phyloP scores from a whole-genome alignment of 176 grass and related monocot genomes.

The Poa pratensis region DNA sequence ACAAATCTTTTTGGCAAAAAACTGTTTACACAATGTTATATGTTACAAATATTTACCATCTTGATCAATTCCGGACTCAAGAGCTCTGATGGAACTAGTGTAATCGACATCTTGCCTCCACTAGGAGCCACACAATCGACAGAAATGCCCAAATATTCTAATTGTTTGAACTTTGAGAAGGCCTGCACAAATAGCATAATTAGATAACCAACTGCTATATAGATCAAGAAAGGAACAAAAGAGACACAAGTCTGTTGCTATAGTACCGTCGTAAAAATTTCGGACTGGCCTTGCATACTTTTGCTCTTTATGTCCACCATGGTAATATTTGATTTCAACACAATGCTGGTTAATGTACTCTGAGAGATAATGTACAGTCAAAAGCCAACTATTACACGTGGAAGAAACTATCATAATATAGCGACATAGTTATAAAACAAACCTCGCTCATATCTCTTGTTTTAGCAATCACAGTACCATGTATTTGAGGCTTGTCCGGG shows the following conservation, averaged over 20 bases:
- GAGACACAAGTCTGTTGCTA: neutral
- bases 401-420: neutral
- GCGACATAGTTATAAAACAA: slow-evolving; percentile 4
- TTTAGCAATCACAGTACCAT: slow-evolving; percentile 79
- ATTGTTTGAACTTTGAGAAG: neutral
- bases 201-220: neutral
- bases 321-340: slow-evolving; percentile 86
- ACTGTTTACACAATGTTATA: neutral
- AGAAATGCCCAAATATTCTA: neutral
- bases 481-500: slow-evolving; percentile 66
- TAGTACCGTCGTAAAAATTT: slow-evolving; percentile 67
- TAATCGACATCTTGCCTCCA: neutral
- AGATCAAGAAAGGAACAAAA: neutral
- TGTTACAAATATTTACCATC: neutral
- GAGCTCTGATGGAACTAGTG: neutral
- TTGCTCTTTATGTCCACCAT: slow-evolving; percentile 80
- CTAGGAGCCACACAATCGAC: neutral
- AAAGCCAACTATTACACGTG: too few relatives aligned
- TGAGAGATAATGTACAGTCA: slow-evolving; percentile 39
- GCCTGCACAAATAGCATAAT: neutral
- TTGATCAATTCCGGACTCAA: neutral
- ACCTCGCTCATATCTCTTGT: slow-evolving; percentile 89
- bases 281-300: slow-evolving; percentile 74
- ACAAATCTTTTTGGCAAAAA: too few relatives aligned
- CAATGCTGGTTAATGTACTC: slow-evolving; percentile 79